phyloP scores from a whole-genome alignment of 23 red algal genomes.

The Cyanidioschyzon merolae region DNA sequence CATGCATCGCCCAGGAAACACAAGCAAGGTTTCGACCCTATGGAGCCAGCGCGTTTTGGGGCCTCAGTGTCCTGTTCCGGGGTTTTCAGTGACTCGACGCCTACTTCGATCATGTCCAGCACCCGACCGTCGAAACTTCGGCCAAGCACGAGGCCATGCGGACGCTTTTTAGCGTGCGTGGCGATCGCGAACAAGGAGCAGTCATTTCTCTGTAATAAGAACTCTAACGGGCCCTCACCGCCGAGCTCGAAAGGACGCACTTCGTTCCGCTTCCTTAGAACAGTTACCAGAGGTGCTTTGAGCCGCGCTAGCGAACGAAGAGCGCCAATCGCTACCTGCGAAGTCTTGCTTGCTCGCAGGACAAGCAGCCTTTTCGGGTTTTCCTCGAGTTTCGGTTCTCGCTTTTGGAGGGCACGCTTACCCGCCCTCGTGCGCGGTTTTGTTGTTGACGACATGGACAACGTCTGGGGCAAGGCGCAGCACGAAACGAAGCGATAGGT shows the following conservation, averaged over 20 bases:
- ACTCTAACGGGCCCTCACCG: constrained; percentile 59
- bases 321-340: constrained; percentile 25
- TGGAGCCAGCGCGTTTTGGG: constrained; percentile 16
- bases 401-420: constrained; percentile 31
- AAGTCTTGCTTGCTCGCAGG: constrained; percentile 51
- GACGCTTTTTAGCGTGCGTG: constrained; percentile 84
- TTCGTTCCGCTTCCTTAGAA: constrained; percentile 63
- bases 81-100: constrained; percentile 30
- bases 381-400: constrained; percentile 57
- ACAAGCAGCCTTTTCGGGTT: constrained; percentile 42
- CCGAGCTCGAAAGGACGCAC: constrained; percentile 79
- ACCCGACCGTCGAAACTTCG: constrained; percentile 69
- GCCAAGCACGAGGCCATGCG: constrained; percentile 72
- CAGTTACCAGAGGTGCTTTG: constrained; percentile 45
- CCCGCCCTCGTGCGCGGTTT: constrained; percentile 25
- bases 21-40: constrained; percentile 52
- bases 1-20: constrained; percentile 59
- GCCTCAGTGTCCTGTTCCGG: neutral
- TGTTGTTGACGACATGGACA: neutral
- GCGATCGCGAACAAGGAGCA: constrained; percentile 71
- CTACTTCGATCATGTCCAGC: constrained; percentile 95
- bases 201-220: constrained; percentile 61
- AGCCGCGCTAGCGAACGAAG: constrained; percentile 46
- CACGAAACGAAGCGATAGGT: too few relatives aligned
- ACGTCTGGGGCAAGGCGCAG: too few relatives aligned